A percentile compares a stretch with the other conserved stretches of the same genome.
Conservation (phyloP, 1,284 basidiomycete genomes). For the Ceratobasidium sp. region DNA sequence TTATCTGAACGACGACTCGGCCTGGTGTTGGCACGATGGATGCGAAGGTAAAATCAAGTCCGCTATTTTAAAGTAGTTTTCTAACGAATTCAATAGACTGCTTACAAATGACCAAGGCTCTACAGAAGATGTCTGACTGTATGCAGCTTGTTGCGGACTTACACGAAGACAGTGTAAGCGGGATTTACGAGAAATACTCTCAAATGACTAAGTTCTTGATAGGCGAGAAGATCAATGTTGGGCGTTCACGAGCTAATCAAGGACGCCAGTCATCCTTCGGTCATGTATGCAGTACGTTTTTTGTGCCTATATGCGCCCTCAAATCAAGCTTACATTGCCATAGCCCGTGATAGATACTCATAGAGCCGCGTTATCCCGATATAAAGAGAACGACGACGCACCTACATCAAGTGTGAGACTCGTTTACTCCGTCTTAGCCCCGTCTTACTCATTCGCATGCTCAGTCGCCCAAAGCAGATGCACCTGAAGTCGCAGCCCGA, state of each 20-base stretch:
- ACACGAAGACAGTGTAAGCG: conserved; percentile 80
- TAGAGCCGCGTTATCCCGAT: conserved; percentile 73
- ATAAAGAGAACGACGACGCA: conserved; percentile 61
- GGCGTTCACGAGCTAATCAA: conserved; percentile 82
- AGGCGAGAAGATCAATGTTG: conserved; percentile 80
- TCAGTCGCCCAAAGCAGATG: not conserved
- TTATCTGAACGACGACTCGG: conserved; percentile 75
- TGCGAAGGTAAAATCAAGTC: conserved; percentile 67
- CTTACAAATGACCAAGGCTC: conserved; percentile 78
- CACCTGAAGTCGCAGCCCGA: conserved; percentile 70
- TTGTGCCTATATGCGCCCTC: not conserved
- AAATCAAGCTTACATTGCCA: not conserved
- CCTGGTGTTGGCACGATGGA: conserved; percentile 88
- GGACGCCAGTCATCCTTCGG: conserved; percentile 77
- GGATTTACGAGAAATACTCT: conserved; percentile 1
- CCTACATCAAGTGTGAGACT: not conserved
- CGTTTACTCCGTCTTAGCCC: not conserved
- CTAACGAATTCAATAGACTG: conserved; percentile 67
- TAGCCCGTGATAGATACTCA: conserved; percentile 81
- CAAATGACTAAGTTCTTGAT: not conserved
- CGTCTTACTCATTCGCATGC: not conserved
- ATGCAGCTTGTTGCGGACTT: conserved; percentile 81
- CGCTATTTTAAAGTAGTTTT: not conserved
- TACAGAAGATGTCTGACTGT: conserved; percentile 82
- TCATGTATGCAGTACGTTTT: conserved; percentile 72